Evolutionary conservation across 2,329 filamentous ascomycete genomes (phyloP), one percentile per base, ranked within the genome.

Genomic region (Phyllosticta citribraziliensis): DNA sequence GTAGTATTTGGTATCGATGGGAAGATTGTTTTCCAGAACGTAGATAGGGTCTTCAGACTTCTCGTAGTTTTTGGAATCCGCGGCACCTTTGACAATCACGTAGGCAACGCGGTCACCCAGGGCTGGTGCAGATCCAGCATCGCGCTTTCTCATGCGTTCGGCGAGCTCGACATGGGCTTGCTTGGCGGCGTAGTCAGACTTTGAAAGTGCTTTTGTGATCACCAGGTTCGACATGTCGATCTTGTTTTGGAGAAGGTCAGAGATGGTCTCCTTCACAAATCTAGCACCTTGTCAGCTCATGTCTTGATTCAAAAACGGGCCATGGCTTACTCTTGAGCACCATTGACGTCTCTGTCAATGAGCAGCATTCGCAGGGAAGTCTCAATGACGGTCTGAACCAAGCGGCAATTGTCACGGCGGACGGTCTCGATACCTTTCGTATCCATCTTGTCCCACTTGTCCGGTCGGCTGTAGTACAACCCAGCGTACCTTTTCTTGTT

Each of bases 401-500:
- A 79, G 58, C 94, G 81, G 72, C 94, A 99, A 72, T 99, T 99
- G 74, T 99, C 94, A 81, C 94, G 83, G 67, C 94, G 88, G 55
- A 99, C 95, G 3, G 94, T 99, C 76, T 99, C 94, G 66, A 99
- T 97, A 81, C 94, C 94, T 74, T 99, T 99, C 63, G 91, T 97
- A 75, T 99, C 94, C 95, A 99, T 99, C 80, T 97, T 99, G 82
- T 99, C 95, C 74, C 88, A 94, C 75, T 96, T 97, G 52, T 93
- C 84, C 0, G 93, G 85, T 66, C 88, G 94, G 5, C 94, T 99
- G 92, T 92, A 99, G 77, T 91, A 97, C 33, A 99, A 77, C n/a
- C 94, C 94, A 9, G 94, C 94, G 70, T 99, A 99, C 65, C 94
- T 88, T 80, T 99, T 99, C 81, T 99, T 99, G 85, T 99, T 99